These are phyloP conservation scores for Pleurotus platypus DNA, from an alignment of 768 basidiomycete genomes.

Conservation along the genomic window DNA sequence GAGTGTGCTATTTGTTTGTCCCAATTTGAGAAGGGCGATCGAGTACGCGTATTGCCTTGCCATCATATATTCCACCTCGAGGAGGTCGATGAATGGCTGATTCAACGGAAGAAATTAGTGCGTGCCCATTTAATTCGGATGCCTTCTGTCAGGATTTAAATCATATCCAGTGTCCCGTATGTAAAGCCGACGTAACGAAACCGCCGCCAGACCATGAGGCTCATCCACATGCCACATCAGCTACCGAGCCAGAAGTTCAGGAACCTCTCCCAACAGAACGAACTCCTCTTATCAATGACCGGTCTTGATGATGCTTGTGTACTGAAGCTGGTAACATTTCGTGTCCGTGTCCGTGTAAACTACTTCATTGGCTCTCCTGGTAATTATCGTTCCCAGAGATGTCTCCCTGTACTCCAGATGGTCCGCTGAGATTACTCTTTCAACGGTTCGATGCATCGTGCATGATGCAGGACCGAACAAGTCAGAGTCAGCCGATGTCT, in stretches of 20 bases:
- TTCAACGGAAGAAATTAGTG: conserved; percentile 89
- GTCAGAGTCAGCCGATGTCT: too few species aligned
- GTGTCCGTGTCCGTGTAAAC: not conserved
- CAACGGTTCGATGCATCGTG: not conserved
- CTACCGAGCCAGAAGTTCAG: conserved; percentile 8
- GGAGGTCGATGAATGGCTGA: conserved; percentile 91
- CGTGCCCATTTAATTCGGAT: not conserved
- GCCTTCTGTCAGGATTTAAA: conserved; percentile 3
- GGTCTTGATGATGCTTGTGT: not conserved
- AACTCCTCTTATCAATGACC: conserved; percentile 10
- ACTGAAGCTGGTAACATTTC: not conserved
- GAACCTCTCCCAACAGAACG: conserved; percentile 11
- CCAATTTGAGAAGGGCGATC: conserved; percentile 83
- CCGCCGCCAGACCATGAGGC: conserved; percentile 26
- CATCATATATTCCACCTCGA: conserved; percentile 92
- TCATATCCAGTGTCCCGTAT: conserved; percentile 74
- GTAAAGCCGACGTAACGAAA: conserved; percentile 88
- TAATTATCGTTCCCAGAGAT: not conserved
- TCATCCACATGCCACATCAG: conserved; percentile 3
- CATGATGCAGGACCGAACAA: not conserved
- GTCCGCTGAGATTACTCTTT: not conserved
- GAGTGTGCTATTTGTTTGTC: conserved; percentile 95
- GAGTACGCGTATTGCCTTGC: conserved; percentile 89
- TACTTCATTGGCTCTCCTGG: not conserved
- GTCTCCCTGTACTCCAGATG: not conserved